Evolutionary conservation across 331 rosid genomes (phyloP), one percentile per base, ranked within the genome.

Genomic region (Malus hybrid): DNA sequence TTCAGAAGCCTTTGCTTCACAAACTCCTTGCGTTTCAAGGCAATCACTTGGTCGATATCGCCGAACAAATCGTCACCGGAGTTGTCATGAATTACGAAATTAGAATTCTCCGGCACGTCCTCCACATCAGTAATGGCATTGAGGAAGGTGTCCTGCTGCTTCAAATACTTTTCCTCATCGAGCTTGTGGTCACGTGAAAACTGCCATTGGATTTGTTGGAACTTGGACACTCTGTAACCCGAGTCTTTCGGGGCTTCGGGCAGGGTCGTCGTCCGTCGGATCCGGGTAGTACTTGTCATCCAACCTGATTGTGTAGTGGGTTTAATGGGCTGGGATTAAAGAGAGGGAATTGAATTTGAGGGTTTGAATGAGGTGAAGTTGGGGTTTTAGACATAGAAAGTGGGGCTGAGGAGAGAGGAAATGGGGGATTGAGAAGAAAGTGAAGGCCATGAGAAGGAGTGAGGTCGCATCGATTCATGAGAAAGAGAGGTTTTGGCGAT

Each of bases 11-110:
- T 96, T 39, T 92, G 91, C 82, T 88, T 82, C 15, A 94, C 96
- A 60, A 91, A 94, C 85, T 94, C 96, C 73, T 88, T 87, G 34
- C 96, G 95, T 79, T 90, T 92, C 86, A 94, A 22, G 10, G 97
- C 92, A 29, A 94, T 88, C 44, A 93, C 99, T 20, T 87, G 84
- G 69, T 94, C 99, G 18, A 94, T 88, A 19, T 94, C 97, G 58
- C 96, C 88, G 73, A 94, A 94, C 62, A 94, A 62, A 65, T 94
- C 97, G 24, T 91, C 99, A 10, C 88, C 87, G 12, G 86, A 65
- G 78, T 58, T 68, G 15, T 76, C 80, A 7, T 77, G 20, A 26
- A 63, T 71, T 33, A 56, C 39, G 11, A 82, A 36, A 33, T 63
- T 19, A 10, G 83, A 33, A 10, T 57, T 79, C 0, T 90, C 92